These are phyloP conservation scores for Terana coerulea DNA, from an alignment of 768 basidiomycete species.

Conservation along the genomic window DNA sequence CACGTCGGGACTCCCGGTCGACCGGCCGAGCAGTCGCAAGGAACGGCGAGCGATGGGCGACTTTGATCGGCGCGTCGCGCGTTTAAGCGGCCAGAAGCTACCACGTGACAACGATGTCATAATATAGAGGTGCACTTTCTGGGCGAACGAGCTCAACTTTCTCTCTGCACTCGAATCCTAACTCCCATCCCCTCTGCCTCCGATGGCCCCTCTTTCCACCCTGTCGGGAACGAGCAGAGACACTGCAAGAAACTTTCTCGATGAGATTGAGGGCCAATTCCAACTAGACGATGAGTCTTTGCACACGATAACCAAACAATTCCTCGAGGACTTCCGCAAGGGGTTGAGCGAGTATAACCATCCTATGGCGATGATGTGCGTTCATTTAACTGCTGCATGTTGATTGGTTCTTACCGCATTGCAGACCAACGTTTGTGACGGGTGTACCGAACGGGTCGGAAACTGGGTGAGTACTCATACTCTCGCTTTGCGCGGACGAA, in stretches of 20 bases:
- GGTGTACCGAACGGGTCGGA: constrained; percentile 93
- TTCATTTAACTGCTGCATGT: constrained; percentile 2
- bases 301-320: constrained; percentile 67
- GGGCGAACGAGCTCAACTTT: constrained; percentile 1
- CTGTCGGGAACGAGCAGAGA: constrained; percentile 30
- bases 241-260: constrained; percentile 47
- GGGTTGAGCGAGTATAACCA: constrained; percentile 74
- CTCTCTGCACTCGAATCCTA: constrained; percentile 4
- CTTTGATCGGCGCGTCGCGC: neutral
- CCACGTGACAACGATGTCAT: constrained; percentile 4
- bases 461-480: constrained; percentile 58
- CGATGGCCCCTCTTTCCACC: constrained; percentile 39
- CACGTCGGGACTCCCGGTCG: neutral
- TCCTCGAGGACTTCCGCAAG: constrained; percentile 72
- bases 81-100: neutral
- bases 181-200: neutral
- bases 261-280: constrained; percentile 72
- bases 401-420: constrained; percentile 1
- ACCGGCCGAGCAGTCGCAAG: too few relatives aligned
- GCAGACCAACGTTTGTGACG: constrained; percentile 91
- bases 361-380: constrained; percentile 91
- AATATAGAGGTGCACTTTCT: constrained; percentile 6
- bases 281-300: constrained; percentile 58
- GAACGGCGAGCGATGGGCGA: constrained; percentile 1
- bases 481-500: neutral